These are phyloP conservation scores for Chlamydomonas schloesseri DNA, from an alignment of 139 green algal genomes.

Conservation along the genomic window DNA sequence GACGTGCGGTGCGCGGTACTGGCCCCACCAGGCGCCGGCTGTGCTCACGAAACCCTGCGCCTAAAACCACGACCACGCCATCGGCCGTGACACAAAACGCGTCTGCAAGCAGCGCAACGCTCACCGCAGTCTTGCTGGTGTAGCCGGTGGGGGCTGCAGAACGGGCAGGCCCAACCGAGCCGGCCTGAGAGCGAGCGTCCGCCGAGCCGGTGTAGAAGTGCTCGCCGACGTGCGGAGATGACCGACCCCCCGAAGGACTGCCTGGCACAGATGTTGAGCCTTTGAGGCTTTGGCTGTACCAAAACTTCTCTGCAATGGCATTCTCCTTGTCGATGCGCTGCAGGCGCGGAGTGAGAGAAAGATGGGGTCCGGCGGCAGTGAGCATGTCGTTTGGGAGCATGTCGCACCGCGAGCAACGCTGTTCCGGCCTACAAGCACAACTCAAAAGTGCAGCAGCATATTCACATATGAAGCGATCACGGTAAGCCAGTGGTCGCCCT, in stretches of 20 bases:
- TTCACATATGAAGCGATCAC: no score
- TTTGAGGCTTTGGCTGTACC: slow-evolving; percentile 25
- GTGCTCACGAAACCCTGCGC: no score
- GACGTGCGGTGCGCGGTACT: no score
- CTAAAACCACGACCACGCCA: not conserved
- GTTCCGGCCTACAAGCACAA: no score
- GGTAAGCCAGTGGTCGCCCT: no score
- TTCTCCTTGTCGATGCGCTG: slow-evolving; percentile 64
- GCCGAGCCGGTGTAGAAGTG: not conserved
- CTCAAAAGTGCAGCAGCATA: no score
- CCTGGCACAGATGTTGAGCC: not conserved
- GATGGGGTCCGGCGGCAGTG: no score
- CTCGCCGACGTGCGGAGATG: not conserved
- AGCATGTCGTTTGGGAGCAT: no score
- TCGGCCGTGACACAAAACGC: not conserved
- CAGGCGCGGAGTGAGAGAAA: not conserved
- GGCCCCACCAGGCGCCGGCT: no score
- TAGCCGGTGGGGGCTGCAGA: slow-evolving; percentile 26
- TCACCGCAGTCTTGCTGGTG: slow-evolving; percentile 32
- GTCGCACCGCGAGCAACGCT: no score
- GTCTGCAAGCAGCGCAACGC: no score
- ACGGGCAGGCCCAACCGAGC: not conserved
- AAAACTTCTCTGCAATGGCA: slow-evolving; percentile 60
- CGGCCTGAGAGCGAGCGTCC: not conserved
- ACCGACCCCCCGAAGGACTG: not conserved